Base-by-base conservation (phyloP, 305 asterid species). In the Solanum aculeatissimum region DNA sequence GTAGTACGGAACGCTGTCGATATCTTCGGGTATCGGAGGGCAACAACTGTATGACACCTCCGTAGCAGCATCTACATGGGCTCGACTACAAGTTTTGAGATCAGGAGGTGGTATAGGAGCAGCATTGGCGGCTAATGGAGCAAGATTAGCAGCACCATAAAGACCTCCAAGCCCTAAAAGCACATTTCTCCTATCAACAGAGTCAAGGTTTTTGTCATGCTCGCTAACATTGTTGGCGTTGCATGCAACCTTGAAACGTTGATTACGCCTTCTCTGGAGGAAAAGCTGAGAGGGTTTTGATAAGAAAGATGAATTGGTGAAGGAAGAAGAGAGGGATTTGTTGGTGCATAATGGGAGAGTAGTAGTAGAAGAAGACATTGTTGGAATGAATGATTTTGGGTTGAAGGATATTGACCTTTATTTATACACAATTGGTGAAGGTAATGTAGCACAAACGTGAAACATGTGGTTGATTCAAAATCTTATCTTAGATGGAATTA, bases 121-220 rank as follows among this genome's bases (percentile, higher is more conserved):
- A 1, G 95, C 94, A 0, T 3, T 51, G 55, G 86, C 9, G 2
- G 93, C 89, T 6, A 69, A 77, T 13, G 92, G 93, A 5, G 80
- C 70, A 3, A 92, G 92, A 86, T 15, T 89, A 9, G 92, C 85
- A 1, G 92, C 91, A 35, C 96, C 92, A 32, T 91, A 90, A 3
- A 94, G 87, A 29, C 95, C 93, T 14, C 97, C 92, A 47, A 93
- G 75, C 2, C 94, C 96, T 6, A 94, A 53, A 12, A 94, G 97
- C 58, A 91, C 62, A 83, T 90, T 87, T 72, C 93, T 87, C 79
- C 96, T 69, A 32, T 92, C 95, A 74, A 91, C 62, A 84, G 86
- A 84, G 58, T 92, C 93, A 5, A 89, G 81, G 81, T 87, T 78
- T 57, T 81, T 81, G 40, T 42, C 80, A 71, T 38, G 16, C 53